Conservation (phyloP, 371 early-diverging fungal species). For the Lichtheimia ramosa region DNA sequence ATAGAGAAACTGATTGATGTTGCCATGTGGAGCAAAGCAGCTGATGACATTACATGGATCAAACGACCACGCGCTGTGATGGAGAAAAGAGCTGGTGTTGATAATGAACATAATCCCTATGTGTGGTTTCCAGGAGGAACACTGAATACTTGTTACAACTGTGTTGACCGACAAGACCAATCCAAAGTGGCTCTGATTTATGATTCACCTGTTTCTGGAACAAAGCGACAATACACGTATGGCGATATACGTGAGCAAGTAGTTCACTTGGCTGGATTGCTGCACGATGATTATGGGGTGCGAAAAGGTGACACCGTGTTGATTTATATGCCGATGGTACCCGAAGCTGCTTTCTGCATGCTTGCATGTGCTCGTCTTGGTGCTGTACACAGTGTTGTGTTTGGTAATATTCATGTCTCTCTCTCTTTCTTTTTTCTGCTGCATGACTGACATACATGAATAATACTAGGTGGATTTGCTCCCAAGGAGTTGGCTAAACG, state of each 20-base stretch:
- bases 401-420: conserved; percentile 26
- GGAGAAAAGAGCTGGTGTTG: conserved; percentile 5
- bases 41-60: conserved; percentile 42
- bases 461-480: conserved; percentile 85
- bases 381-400: conserved; percentile 78
- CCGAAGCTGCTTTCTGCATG: conserved; percentile 85
- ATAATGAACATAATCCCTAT: conserved; percentile 30
- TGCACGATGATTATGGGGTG: conserved; percentile 68
- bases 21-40: conserved; percentile 33
- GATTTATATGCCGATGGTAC: conserved; percentile 91
- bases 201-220: conserved; percentile 69
- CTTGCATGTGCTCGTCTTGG: conserved; percentile 93
- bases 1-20: conserved; percentile 14
- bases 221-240: conserved; percentile 67
- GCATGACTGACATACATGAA: not conserved
- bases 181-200: conserved; percentile 75
- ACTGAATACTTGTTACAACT: conserved; percentile 92
- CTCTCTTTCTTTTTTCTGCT: not conserved
- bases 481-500: conserved; percentile 80
- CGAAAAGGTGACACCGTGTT: conserved; percentile 81
- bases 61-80: conserved; percentile 30
- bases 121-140: conserved; percentile 71
- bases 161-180: conserved; percentile 81
- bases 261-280: conserved; percentile 72
- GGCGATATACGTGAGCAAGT: conserved; percentile 70